Conservation (phyloP, 1,284 basidiomycete genomes). For the Termitomyces sp. region DNA sequence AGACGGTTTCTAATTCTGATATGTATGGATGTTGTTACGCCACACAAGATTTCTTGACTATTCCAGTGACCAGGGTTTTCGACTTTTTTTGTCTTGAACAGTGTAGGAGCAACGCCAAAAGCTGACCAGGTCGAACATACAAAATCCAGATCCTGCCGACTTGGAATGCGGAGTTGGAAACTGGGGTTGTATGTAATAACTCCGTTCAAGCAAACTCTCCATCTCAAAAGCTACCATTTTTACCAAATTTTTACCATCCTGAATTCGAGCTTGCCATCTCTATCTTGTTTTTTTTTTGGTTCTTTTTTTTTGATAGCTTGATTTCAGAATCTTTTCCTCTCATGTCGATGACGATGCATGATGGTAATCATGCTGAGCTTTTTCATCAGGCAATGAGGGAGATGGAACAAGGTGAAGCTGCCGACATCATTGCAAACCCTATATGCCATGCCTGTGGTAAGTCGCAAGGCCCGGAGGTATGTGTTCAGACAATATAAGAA, state of each 20-base stretch:
- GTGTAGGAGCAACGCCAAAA: neutral
- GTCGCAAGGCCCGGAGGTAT: neutral
- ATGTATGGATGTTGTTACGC: neutral
- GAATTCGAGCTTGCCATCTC: neutral
- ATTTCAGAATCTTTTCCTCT: neutral
- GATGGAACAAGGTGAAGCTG: neutral
- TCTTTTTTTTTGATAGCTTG: neutral
- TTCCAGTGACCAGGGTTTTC: neutral
- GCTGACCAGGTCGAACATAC: neutral
- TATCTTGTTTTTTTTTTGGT: neutral
- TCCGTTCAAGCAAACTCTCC: too few species aligned
- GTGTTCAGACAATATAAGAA: neutral
- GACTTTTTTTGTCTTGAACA: neutral
- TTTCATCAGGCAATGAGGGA: neutral
- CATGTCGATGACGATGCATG: conserved; percentile 10
- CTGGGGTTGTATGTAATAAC: neutral
- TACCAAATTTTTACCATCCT: too few species aligned
- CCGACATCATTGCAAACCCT: neutral
- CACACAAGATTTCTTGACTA: neutral
- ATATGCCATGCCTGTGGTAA: conserved; percentile 1
- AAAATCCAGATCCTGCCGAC: too few species aligned
- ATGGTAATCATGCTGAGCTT: neutral
- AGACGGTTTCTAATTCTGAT: neutral
- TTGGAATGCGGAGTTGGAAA: neutral
- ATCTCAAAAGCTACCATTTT: too few species aligned